These are phyloP conservation scores for Pulveroboletus ravenelii DNA, from an alignment of 768 basidiomycete species.

Conservation along the genomic window DNA sequence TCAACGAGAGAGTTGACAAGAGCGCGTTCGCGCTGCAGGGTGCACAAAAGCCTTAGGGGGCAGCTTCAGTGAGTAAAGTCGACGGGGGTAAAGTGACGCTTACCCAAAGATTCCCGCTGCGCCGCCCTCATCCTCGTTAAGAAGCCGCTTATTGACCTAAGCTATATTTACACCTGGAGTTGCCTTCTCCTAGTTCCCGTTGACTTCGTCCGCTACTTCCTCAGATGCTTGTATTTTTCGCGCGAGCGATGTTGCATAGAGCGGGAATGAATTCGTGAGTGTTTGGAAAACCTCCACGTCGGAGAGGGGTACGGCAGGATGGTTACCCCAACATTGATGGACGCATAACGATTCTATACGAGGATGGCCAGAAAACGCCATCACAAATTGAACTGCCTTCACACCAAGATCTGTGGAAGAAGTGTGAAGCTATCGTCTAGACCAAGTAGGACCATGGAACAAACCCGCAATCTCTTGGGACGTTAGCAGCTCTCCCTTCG, in stretches of 20 bases:
- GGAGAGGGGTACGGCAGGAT: slow-evolving; percentile 10
- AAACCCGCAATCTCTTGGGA: slow-evolving; percentile 53
- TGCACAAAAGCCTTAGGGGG: slow-evolving; percentile 51
- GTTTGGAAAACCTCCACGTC: slow-evolving; percentile 41
- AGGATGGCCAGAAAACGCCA: slow-evolving; percentile 53
- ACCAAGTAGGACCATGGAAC: slow-evolving; percentile 12
- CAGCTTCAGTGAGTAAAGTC: slow-evolving; percentile 5
- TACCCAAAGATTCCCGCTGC: slow-evolving; percentile 51
- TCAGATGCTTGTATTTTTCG: slow-evolving; percentile 57
- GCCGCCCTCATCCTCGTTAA: slow-evolving; percentile 62
- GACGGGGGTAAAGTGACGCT: slow-evolving; percentile 8
- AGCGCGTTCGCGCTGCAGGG: slow-evolving; percentile 66
- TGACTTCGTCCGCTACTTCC: slow-evolving; percentile 51
- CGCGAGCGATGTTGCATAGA: slow-evolving; percentile 70
- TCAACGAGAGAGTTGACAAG: slow-evolving; percentile 54
- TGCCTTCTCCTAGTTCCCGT: slow-evolving; percentile 48
- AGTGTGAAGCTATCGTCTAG: background rate
- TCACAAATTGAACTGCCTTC: slow-evolving; percentile 72
- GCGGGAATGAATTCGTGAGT: slow-evolving; percentile 86
- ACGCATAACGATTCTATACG: slow-evolving; percentile 23
- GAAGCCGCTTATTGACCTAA: slow-evolving; percentile 76
- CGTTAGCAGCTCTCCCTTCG: slow-evolving; percentile 41
- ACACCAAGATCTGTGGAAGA: slow-evolving; percentile 52
- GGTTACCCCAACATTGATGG: slow-evolving; percentile 20
- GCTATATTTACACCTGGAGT: slow-evolving; percentile 51